Evolutionary conservation across 2,329 filamentous ascomycete species (phyloP), one percentile per base, ranked within the genome.

Genomic region (Botrytis aclada): DNA sequence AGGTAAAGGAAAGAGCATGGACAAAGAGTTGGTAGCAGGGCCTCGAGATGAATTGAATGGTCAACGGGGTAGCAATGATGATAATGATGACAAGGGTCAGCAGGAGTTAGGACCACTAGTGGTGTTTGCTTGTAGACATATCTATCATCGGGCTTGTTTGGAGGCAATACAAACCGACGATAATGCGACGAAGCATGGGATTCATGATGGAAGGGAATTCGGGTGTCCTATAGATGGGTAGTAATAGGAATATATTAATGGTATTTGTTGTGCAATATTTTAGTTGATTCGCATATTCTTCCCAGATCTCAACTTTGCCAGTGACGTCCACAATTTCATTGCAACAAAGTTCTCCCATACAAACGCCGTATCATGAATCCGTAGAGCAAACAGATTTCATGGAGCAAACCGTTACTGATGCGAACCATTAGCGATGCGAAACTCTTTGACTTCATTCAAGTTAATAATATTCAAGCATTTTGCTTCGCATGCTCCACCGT

Each of bases 81-180:
- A 29, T 34, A 45, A 70, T 25, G 81, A 80, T 78, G 74, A 58
- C 54, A 82, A 77, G 74, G 82, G 81, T 81, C 84, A 87, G 74
- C 87, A 86, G 65, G 83, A 86, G n/a, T 84, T 91, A 29, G 91
- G 89, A 14, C 86, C 89, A 61, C 80, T 93, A 70, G 88, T 93
- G 16, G 87, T 93, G 66, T 83, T 93, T 77, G 90, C 90, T 34
- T 93, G 91, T 80, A 85, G 90, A 72, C 91, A 93, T 81, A 88
- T 92, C 29, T 92, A 91, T 78, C 91, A 93, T 82, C 86, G 89
- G 80, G 84, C 83, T 39, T 94, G 91, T 79, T 83, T 93, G 56
- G 92, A 95, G 79, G 86, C 88, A 74, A 81, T 91, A 76, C 88
- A 89, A 77, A 88, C 88, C 77, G 86, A 85, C 47, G 84, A 86